These are phyloP conservation scores for Ustilago bromivora DNA, from an alignment of 1,284 basidiomycete species.

Conservation along the genomic window DNA sequence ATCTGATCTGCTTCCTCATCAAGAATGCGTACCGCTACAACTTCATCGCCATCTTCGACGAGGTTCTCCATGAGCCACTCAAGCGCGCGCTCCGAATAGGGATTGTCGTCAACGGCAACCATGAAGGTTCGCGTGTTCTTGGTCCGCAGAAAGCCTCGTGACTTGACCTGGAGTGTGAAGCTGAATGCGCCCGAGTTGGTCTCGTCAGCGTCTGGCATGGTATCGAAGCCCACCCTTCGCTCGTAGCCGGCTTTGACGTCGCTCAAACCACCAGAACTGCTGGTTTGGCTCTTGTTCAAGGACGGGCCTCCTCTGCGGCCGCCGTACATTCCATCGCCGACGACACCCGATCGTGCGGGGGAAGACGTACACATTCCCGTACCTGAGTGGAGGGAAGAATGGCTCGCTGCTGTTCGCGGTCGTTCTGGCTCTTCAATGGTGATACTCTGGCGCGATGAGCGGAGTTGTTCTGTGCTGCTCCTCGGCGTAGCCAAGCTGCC, in stretches of 20 bases:
- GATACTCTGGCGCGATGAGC: conserved; percentile 29
- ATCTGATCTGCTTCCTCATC: conserved; percentile 79
- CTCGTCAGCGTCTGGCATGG: conserved; percentile 67
- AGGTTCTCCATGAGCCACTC: conserved; percentile 78
- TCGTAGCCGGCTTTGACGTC: conserved; percentile 60
- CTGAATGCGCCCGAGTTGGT: conserved; percentile 59
- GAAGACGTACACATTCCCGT: conserved; percentile 17
- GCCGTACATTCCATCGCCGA: conserved; percentile 56
- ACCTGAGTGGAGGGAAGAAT: conserved; percentile 27
- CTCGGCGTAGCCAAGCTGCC: conserved; percentile 26
- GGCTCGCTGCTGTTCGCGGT: conserved; percentile 24
- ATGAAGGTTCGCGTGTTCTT: conserved; percentile 89
- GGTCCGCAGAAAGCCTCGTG: conserved; percentile 82
- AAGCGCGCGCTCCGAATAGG: conserved; percentile 60
- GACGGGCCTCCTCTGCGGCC: conserved; percentile 46
- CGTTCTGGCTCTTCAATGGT: conserved; percentile 52
- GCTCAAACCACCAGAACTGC: conserved; percentile 51
- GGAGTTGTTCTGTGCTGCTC: conserved; percentile 37
- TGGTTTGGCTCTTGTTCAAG: conserved; percentile 43
- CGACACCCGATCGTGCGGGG: conserved; percentile 30
- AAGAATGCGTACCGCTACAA: conserved; percentile 90
- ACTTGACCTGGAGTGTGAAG: conserved; percentile 79
- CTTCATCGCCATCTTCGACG: conserved; percentile 91
- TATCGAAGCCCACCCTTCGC: conserved; percentile 68
- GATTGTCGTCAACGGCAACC: conserved; percentile 86